Percentiles rank a stretch among this genome's conserved stretches.
phyloP scores from a whole-genome alignment of 306 rosid species.

The Vigna angularis region DNA sequence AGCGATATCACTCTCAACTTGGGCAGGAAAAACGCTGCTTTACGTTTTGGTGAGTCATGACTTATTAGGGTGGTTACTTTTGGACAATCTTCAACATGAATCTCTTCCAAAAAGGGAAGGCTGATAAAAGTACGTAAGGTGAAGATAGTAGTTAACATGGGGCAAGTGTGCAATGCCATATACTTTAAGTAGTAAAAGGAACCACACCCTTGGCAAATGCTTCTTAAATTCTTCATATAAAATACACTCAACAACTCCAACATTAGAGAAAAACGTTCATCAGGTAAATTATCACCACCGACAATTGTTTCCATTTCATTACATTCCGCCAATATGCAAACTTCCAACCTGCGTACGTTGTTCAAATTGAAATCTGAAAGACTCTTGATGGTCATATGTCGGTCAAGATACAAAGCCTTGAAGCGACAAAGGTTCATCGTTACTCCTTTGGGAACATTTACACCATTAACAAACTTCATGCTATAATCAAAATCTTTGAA shows the following conservation, averaged over 20 bases:
- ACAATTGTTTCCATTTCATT: constrained; percentile 40
- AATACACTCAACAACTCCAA: constrained; percentile 25
- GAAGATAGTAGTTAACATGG: constrained; percentile 34
- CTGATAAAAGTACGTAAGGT: not conserved
- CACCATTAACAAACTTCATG: constrained; percentile 32
- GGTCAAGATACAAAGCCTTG: constrained; percentile 32
- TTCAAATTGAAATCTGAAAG: constrained; percentile 11
- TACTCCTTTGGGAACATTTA: not conserved
- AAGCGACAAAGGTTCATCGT: not conserved
- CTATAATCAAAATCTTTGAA: not conserved
- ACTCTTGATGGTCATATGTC: constrained; percentile 34
- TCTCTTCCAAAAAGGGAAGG: not conserved
- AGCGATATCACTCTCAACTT: constrained; percentile 1
- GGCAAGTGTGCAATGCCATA: constrained; percentile 41
- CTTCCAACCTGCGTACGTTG: not conserved
- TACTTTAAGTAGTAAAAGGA: not conserved
- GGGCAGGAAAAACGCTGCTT: not conserved
- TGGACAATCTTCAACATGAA: constrained; percentile 40
- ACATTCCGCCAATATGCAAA: constrained; percentile 45
- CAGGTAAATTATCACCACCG: not conserved
- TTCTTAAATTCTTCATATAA: constrained; percentile 46
- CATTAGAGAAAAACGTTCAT: accelerated
- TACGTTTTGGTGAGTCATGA: not conserved
- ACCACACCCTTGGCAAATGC: constrained; percentile 1
- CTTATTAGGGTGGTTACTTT: constrained; percentile 9